A percentile compares a stretch with the other conserved stretches of the same genome.
These are phyloP conservation scores for Stephanodiscus triporus DNA, from an alignment of 108 stramenopile species.

Conservation along the genomic window DNA sequence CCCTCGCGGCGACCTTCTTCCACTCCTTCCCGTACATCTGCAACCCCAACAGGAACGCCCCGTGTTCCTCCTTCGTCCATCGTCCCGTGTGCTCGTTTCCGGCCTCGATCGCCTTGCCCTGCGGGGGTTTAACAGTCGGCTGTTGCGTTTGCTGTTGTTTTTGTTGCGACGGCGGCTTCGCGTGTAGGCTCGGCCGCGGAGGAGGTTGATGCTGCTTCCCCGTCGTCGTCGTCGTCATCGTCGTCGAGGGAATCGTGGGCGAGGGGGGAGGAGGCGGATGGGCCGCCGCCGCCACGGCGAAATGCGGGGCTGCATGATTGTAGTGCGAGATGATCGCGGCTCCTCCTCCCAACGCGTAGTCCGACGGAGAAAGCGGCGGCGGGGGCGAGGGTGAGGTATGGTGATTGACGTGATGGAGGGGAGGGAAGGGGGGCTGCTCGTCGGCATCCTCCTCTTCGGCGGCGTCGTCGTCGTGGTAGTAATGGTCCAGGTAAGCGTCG, in stretches of 20 bases:
- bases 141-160: not conserved
- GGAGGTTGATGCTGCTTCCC: not conserved
- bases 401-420: not conserved
- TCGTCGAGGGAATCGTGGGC: not conserved
- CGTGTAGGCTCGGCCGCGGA: not conserved
- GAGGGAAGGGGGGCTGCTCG: not conserved
- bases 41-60: constrained; percentile 86
- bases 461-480: not conserved
- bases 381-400: not conserved
- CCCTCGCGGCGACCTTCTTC: constrained; percentile 91
- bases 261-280: not conserved
- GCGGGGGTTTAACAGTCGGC: constrained; percentile 13
- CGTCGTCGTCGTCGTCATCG: not conserved
- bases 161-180: not conserved
- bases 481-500: not conserved
- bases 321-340: not conserved
- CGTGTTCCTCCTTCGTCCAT: constrained; percentile 93
- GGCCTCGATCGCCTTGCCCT: constrained; percentile 71
- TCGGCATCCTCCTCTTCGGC: not conserved
- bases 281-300: constrained; percentile 9
- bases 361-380: not conserved
- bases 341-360: not conserved
- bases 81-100: constrained; percentile 86
- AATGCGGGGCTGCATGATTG: not conserved
- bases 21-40: constrained; percentile 93